Evolutionary conservation across 2,329 filamentous ascomycete genomes (phyloP), one percentile per base, ranked within the genome.

Genomic region (Microdochium bolleyi): DNA sequence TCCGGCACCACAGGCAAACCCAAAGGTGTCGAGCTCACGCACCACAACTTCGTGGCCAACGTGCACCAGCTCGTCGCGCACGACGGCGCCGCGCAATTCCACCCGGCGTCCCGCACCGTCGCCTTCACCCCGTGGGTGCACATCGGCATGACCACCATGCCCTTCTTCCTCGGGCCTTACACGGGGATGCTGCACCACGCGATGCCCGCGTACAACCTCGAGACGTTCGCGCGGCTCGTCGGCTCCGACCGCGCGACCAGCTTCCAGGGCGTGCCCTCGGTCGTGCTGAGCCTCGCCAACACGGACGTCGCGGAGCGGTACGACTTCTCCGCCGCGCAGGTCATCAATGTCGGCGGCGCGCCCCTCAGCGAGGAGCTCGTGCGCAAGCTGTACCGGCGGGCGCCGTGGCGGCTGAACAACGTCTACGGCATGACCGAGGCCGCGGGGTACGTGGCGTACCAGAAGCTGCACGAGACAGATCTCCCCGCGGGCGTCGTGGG

Each of bases 391-490:
- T 55, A 66, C 44, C 52, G 56, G 21, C 58, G 64, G 25, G 63
- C 67, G 2, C 63, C 68, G 0, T 73, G 71, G 70, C 60, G 62
- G 49, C 62, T 73, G 19, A 67, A 71, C 3, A 70, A 74, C 48
- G 67, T 70, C 0, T 75, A 73, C 51, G 73, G 72, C 21, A 75
- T 76, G 72, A 74, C 72, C 0, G 73, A 75, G 54, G 71, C 67
- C 2, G 70, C 66, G 4, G 70, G 64, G 0, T 75, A 73, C 54
- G 68, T 73, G 3, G 73, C 71, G 0, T 71, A 73, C 49, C 70
- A 73, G 49, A 62, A 58, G 3, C 56, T 64, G 1, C 58, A 63
- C 32, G 70, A 73, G 48, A n/a, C n/a, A n/a, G 52, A 54, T 0
- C 38, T 67, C 2, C 64, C 66, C 0, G 59, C 65, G 1, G 70